Evolutionary conservation across 2,329 filamentous ascomycete species (phyloP).

Genomic region (Neopestalotiopsis clavispora): DNA sequence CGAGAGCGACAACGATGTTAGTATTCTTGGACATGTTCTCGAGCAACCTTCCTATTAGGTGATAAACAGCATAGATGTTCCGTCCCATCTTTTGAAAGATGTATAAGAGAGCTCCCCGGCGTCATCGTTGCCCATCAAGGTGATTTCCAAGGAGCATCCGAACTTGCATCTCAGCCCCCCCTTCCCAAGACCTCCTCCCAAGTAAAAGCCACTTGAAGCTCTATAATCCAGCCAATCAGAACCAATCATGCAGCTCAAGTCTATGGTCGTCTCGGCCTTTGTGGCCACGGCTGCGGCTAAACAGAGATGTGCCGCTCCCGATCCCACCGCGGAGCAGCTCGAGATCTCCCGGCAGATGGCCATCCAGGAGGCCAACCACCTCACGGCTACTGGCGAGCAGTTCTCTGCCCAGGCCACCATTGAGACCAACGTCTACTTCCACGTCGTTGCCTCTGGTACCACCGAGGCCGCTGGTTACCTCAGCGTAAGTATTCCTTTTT

Average conservation of each 20-base stretch:
- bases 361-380: conserved; percentile 24
- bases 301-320: conserved; percentile 31
- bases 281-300: conserved; percentile 18
- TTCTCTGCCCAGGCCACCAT: conserved; percentile 29
- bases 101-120: conserved; percentile 1
- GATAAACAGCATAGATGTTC: neutral
- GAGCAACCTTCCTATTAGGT: conserved; percentile 12
- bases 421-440: conserved; percentile 45
- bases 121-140: conserved; percentile 11
- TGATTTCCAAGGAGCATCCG: neutral
- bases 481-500: conserved; percentile 32
- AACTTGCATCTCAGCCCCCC: too few species aligned
- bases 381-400: conserved; percentile 16
- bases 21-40: neutral
- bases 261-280: conserved; percentile 17
- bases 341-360: conserved; percentile 30
- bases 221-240: neutral
- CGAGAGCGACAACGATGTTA: neutral
- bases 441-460: conserved; percentile 40
- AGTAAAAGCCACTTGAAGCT: conserved; percentile 5
- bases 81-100: neutral
- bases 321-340: conserved; percentile 32
- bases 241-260: conserved; percentile 20
- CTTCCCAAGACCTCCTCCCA: neutral
- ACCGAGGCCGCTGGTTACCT: conserved; percentile 39